A percentile compares a stretch with the other conserved stretches of the same genome.
Evolutionary conservation across 2,329 filamentous ascomycete species (phyloP).

Genomic region (Coniochaeta ligniaria): DNA sequence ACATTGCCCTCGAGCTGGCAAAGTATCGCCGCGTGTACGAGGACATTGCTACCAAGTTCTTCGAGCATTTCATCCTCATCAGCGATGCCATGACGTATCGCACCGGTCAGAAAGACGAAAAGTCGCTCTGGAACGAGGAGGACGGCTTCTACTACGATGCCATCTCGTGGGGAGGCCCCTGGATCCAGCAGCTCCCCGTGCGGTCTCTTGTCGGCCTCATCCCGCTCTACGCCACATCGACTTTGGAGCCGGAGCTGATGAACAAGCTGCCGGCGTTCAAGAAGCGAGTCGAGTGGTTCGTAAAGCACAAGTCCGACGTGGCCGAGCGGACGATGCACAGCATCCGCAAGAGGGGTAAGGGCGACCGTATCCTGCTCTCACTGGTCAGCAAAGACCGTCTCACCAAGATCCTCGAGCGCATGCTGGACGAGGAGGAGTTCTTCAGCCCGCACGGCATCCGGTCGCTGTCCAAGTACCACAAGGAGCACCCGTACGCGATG

Average conservation of each 20-base stretch:
- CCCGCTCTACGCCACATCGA: slow-evolving; percentile 85
- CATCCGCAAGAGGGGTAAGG: slow-evolving; percentile 84
- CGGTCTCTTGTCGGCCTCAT: slow-evolving; percentile 90
- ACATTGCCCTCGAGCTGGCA: slow-evolving; percentile 89
- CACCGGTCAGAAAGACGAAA: slow-evolving; percentile 60
- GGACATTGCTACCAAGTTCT: slow-evolving; percentile 96
- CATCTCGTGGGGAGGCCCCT: slow-evolving; percentile 91
- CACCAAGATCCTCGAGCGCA: slow-evolving; percentile 78
- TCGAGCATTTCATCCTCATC: slow-evolving; percentile 97
- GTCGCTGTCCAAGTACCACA: slow-evolving; percentile 86
- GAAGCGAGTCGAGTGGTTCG: slow-evolving; percentile 88
- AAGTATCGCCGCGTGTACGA: slow-evolving; percentile 95
- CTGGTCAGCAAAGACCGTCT: slow-evolving; percentile 92
- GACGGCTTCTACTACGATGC: slow-evolving; percentile 99
- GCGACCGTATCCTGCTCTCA: slow-evolving; percentile 77
- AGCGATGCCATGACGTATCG: slow-evolving; percentile 93
- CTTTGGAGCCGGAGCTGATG: slow-evolving; percentile 87
- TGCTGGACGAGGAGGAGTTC: slow-evolving; percentile 94
- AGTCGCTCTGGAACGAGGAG: slow-evolving; percentile 91
- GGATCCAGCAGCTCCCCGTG: slow-evolving; percentile 87
- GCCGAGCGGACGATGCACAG: slow-evolving; percentile 92
- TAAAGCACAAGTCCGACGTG: slow-evolving; percentile 77
- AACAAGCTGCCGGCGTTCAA: slow-evolving; percentile 91
- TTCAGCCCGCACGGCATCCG: slow-evolving; percentile 84
- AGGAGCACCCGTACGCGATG: slow-evolving; percentile 88